phyloP scores from a whole-genome alignment of 495 filamentous ascomycete species.

The Lasiosphaeria miniovina region DNA sequence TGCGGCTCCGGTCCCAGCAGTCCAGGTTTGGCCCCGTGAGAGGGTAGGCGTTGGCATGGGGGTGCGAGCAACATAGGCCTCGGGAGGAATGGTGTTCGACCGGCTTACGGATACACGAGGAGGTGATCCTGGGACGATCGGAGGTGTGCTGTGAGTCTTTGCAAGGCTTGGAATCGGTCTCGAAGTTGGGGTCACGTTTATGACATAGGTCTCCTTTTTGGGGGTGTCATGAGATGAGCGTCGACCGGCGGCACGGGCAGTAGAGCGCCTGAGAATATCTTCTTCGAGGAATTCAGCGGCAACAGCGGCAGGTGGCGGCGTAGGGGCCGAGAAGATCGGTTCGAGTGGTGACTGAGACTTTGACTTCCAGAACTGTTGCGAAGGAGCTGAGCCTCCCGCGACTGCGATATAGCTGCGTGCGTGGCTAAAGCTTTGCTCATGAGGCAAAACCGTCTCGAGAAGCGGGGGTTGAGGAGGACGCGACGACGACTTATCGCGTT shows the following conservation, averaged over 20 bases:
- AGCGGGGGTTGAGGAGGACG: slow-evolving; percentile 23
- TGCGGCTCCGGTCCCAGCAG: neutral
- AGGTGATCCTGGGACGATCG: slow-evolving; percentile 22
- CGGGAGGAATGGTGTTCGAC: slow-evolving; percentile 27
- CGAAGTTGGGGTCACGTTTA: slow-evolving; percentile 22
- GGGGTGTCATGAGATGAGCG: slow-evolving; percentile 42
- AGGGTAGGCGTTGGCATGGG: slow-evolving; percentile 18
- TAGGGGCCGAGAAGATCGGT: slow-evolving; percentile 19
- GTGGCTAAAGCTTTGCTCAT: slow-evolving; percentile 10
- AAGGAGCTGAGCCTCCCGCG: slow-evolving; percentile 11
- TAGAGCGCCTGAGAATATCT: slow-evolving; percentile 24
- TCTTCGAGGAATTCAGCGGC: slow-evolving; percentile 27
- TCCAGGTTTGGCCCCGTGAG: slow-evolving; percentile 25
- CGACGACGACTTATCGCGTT: slow-evolving; percentile 30
- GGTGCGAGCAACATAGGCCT: slow-evolving; percentile 5
- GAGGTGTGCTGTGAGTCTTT: slow-evolving; percentile 29
- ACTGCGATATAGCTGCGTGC: slow-evolving; percentile 26
- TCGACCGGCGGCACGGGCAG: slow-evolving; percentile 31
- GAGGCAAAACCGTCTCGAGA: slow-evolving; percentile 4
- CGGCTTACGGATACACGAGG: slow-evolving; percentile 24
- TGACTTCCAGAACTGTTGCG: slow-evolving; percentile 19
- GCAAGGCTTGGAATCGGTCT: slow-evolving; percentile 27
- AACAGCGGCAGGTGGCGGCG: slow-evolving; percentile 19
- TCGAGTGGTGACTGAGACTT: slow-evolving; percentile 31
- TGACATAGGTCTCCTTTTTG: slow-evolving; percentile 30